Evolutionary conservation across 495 filamentous ascomycete species (phyloP), one percentile per base, ranked within the genome.

Genomic region (Choiromyces venosus): DNA sequence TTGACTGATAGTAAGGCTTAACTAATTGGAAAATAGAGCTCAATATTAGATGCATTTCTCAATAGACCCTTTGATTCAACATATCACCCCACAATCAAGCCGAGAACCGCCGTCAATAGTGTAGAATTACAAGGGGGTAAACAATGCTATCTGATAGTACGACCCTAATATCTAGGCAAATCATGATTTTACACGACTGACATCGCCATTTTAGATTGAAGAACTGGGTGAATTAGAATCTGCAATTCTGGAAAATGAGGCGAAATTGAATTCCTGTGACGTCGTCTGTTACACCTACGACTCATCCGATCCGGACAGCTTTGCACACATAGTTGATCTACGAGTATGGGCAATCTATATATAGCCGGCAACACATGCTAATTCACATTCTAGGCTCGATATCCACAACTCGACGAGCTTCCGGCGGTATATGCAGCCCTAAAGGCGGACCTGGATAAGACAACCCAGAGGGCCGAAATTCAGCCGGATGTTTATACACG

Each of bases 151-250:
- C 86, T 99, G 35, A 98, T 99, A 73, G 80, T 81, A 61, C 21
- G 37, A 10, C 39, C 9, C 79, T 71, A 25, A 61, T 18, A 46
- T 39, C 37, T 35, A 42, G 68, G 42, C 38, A 29, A 8, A n/a
- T 39, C n/a, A 64, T 52, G 21, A 52, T 44, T 36, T 65, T n/a
- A 56, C 5, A 1, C 40, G 16, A 64, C 67, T 77, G 37, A 77
- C 39, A 35, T 37, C 68, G 16, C 65, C 44, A 46, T n/a, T n/a
- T 46, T 70, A 80, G 78, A 85, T 98, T 69, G 91, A 96, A 79
- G 95, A 99, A 81, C 89, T 97, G 2, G 96, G 96, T n/a, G 93
- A 97, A 82, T 85, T 96, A 52, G 95, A 98, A 78, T 91, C 93
- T 0, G 94, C 95, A 33, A 92, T 98, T 67, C 84, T 99, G 1